Conservation (phyloP, 495 filamentous ascomycete genomes). For the Achaetomiella virescens region DNA sequence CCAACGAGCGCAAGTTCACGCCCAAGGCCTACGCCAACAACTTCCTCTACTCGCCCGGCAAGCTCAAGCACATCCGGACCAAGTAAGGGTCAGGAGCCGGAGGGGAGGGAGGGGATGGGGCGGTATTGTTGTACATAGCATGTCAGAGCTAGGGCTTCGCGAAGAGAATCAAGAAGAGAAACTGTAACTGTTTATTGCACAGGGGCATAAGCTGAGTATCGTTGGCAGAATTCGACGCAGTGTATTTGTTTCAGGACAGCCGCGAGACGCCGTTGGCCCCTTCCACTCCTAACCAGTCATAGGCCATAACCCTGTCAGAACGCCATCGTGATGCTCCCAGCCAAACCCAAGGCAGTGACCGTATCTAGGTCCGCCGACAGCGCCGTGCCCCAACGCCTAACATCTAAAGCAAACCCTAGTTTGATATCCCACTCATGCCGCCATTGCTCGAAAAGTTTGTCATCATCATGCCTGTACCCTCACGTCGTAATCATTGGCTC, state of each 20-base stretch:
- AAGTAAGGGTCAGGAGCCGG: slow-evolving; percentile 55
- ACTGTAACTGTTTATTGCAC: no score
- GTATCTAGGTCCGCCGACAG: neutral
- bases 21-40: slow-evolving; percentile 97
- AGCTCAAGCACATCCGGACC: slow-evolving; percentile 86
- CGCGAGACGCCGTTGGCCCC: neutral
- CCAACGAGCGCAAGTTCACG: slow-evolving; percentile 74
- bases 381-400: slow-evolving; percentile 8
- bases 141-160: neutral
- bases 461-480: slow-evolving; percentile 7
- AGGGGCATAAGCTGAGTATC: no score
- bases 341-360: slow-evolving; percentile 2
- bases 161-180: no score
- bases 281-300: neutral
- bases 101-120: slow-evolving; percentile 16
- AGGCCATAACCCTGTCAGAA: neutral
- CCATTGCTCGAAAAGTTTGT: neutral
- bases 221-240: no score
- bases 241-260: no score
- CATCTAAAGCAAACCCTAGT: neutral
- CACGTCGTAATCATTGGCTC: slow-evolving; percentile 56
- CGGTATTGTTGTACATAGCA: neutral
- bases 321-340: neutral
- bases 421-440: neutral
- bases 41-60: slow-evolving; percentile 76